Conservation (phyloP, 352 stramenopile species). For the Phytophthora cactorum region DNA sequence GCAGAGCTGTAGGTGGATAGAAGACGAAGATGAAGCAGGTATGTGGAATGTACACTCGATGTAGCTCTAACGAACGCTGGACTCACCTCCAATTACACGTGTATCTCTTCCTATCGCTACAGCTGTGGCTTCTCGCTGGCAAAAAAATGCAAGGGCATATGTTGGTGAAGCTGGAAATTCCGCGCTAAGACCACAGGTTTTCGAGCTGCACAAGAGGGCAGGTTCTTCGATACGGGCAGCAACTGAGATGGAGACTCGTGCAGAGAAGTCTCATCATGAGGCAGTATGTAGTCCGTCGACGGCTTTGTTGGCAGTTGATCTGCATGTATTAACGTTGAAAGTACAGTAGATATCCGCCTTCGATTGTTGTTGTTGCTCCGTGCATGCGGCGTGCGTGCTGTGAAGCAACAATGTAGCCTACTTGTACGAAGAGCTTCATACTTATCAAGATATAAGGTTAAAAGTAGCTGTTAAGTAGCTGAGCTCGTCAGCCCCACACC, state of each 20-base stretch:
- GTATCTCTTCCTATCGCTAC: background rate
- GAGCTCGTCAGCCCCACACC: background rate
- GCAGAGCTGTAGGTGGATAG: slow-evolving; percentile 64
- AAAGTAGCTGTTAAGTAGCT: slow-evolving; percentile 9
- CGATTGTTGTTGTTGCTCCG: background rate
- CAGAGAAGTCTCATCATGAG: background rate
- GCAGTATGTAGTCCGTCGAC: slow-evolving; percentile 15
- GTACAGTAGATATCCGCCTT: background rate
- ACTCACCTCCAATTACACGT: slow-evolving; percentile 12
- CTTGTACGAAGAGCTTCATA: background rate
- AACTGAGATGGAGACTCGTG: background rate
- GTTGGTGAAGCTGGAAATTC: background rate
- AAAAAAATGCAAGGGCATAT: background rate
- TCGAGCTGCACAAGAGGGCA: slow-evolving; percentile 2
- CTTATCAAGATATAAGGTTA: background rate
- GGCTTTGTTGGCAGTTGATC: slow-evolving; percentile 20
- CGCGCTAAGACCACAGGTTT: background rate
- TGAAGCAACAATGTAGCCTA: too few species aligned
- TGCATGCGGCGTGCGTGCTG: too few species aligned
- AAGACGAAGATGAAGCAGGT: slow-evolving; percentile 12
- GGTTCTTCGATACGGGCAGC: background rate
- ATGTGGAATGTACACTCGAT: background rate
- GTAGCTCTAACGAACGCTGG: background rate
- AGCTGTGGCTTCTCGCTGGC: slow-evolving; percentile 3
- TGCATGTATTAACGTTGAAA: slow-evolving; percentile 37